Conservation (phyloP, 306 rosid genomes). For the Argentina anserina region DNA sequence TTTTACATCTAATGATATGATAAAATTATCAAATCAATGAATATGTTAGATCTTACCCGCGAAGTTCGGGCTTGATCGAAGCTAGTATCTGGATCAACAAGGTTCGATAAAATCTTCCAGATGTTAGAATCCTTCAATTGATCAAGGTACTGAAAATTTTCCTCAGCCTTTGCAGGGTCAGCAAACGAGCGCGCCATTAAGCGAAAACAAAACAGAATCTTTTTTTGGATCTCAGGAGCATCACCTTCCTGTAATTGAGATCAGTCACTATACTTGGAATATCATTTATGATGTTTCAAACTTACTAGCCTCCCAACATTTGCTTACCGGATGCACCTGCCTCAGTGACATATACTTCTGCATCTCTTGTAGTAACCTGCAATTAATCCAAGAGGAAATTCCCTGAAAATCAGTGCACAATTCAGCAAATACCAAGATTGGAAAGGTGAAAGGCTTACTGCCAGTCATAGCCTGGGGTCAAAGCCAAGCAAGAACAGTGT, state of each 20-base stretch:
- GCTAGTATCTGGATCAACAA: constrained; percentile 78
- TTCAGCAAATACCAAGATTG: constrained; percentile 32
- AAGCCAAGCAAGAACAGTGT: constrained; percentile 21
- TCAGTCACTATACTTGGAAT: constrained; percentile 33
- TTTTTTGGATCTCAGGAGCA: constrained; percentile 75
- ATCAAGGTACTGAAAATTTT: constrained; percentile 78
- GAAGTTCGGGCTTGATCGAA: constrained; percentile 60
- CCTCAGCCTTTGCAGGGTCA: constrained; percentile 81
- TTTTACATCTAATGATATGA: constrained; percentile 2
- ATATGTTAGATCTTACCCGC: constrained; percentile 50
- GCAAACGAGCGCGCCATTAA: constrained; percentile 85
- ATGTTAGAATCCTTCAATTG: constrained; percentile 88
- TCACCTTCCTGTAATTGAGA: constrained; percentile 75
- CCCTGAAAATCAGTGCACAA: constrained; percentile 32
- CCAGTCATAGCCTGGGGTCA: constrained; percentile 22
- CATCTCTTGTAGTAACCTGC: constrained; percentile 98
- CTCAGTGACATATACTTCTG: constrained; percentile 80
- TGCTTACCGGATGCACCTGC: constrained; percentile 71
- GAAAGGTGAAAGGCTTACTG: constrained; percentile 22
- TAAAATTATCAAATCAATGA: background rate
- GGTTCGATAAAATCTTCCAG: constrained; percentile 86
- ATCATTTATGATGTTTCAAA: constrained; percentile 17
- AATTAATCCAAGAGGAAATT: constrained; percentile 45
- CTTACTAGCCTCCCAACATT: constrained; percentile 25
- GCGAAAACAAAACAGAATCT: constrained; percentile 65